Conservation (phyloP, 495 filamentous ascomycete genomes). For the Aspergillus asperescens region DNA sequence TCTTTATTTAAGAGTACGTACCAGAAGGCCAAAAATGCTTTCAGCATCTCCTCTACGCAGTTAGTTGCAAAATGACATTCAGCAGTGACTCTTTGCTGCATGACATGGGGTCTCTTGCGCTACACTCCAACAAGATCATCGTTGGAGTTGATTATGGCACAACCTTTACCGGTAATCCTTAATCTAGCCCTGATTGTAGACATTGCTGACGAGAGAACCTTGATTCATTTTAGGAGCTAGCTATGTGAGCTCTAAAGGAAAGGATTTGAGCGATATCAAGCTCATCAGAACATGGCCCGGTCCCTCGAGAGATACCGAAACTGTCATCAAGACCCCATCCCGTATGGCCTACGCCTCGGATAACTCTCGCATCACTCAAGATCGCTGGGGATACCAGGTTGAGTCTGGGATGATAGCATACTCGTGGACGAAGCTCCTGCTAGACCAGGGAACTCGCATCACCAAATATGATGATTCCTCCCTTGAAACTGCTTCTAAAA, state of each 20-base stretch:
- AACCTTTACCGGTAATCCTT: conserved; percentile 12
- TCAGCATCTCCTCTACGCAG: too few species aligned
- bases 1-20: too few species aligned
- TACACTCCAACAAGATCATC: conserved; percentile 10
- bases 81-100: too few species aligned
- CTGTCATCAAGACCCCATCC: conserved; percentile 6
- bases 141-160: conserved; percentile 13
- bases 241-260: not conserved
- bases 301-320: not conserved
- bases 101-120: too few species aligned
- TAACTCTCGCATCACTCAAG: not conserved
- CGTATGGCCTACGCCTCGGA: conserved; percentile 5
- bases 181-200: not conserved
- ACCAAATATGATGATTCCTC: conserved; percentile 4
- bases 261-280: not conserved
- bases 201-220: not conserved
- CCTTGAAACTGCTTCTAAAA: conserved; percentile 3
- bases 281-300: conserved; percentile 7
- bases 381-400: conserved; percentile 9
- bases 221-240: not conserved
- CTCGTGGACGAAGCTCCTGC: conserved; percentile 23
- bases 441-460: conserved; percentile 5
- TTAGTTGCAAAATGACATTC: too few species aligned
- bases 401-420: conserved; percentile 14
- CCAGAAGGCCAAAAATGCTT: not conserved